Percentiles rank a stretch among this genome's conserved stretches.
Conservation (phyloP, 176 grass and related monocot genomes). For the Carex parvula region DNA sequence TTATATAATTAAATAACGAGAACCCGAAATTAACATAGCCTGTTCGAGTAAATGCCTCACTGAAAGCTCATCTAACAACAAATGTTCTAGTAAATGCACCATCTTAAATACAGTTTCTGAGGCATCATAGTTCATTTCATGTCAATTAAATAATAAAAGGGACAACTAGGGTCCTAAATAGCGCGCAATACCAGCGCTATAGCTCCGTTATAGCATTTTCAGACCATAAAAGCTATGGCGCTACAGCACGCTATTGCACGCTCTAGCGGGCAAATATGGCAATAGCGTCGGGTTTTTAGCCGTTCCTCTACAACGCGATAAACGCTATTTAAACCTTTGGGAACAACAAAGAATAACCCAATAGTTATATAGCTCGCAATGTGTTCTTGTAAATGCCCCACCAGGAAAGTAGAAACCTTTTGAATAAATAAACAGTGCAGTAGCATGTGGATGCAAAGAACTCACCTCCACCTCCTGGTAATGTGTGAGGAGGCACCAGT, state of each 20-base stretch:
- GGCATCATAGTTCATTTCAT: not conserved
- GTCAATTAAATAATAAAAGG: not conserved
- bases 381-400: conserved; percentile 2
- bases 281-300: not conserved
- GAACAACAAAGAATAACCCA: not conserved
- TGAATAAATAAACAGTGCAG: too few relatives aligned
- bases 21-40: not conserved
- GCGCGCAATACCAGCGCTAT: not conserved
- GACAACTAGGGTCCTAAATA: not conserved
- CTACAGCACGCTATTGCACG: too few relatives aligned
- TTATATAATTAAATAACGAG: not conserved
- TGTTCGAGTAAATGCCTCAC: not conserved
- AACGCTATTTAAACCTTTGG: too few relatives aligned
- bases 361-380: not conserved
- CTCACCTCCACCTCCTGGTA: conserved; percentile 12
- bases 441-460: not conserved
- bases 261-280: too few relatives aligned
- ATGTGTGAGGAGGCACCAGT: not conserved
- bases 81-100: not conserved
- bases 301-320: too few relatives aligned
- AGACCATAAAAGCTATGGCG: too few relatives aligned
- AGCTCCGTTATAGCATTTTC: too few relatives aligned
- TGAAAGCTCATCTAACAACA: not conserved
- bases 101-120: not conserved
- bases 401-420: not conserved